Evolutionary conservation across 768 basidiomycete genomes (phyloP).

Genomic region (Leccinellum albellum): DNA sequence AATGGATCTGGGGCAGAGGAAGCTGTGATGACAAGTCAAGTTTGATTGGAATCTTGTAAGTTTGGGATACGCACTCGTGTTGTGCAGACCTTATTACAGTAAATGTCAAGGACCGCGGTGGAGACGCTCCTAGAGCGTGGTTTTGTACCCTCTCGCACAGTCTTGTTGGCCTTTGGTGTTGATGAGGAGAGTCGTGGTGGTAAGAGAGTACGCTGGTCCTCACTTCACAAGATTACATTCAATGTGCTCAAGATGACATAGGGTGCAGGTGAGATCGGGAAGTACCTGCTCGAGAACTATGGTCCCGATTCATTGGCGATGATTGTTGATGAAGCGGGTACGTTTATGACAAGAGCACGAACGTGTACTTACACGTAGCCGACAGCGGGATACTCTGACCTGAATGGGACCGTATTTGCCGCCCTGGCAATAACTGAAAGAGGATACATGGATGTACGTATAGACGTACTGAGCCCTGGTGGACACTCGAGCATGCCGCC

Average conservation of each 20-base stretch:
- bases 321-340: slow-evolving; percentile 60
- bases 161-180: slow-evolving; percentile 39
- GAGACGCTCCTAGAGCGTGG: slow-evolving; percentile 28
- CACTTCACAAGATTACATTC: background rate
- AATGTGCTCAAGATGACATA: slow-evolving; percentile 10
- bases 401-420: slow-evolving; percentile 32
- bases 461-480: slow-evolving; percentile 44
- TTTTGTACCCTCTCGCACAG: slow-evolving; percentile 28
- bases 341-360: background rate
- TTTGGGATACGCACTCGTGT: background rate
- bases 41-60: slow-evolving; percentile 35
- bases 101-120: slow-evolving; percentile 19
- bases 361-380: background rate
- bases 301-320: slow-evolving; percentile 50
- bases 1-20: slow-evolving; percentile 49
- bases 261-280: slow-evolving; percentile 42
- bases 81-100: background rate
- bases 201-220: slow-evolving; percentile 29
- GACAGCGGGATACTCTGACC: slow-evolving; percentile 27
- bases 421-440: slow-evolving; percentile 36
- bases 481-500: slow-evolving; percentile 56
- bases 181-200: slow-evolving; percentile 43
- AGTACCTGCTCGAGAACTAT: slow-evolving; percentile 39
- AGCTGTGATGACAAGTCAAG: slow-evolving; percentile 42
- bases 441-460: slow-evolving; percentile 40